phyloP scores from a whole-genome alignment of 768 basidiomycete species.

The Termitomyces heimii region DNA sequence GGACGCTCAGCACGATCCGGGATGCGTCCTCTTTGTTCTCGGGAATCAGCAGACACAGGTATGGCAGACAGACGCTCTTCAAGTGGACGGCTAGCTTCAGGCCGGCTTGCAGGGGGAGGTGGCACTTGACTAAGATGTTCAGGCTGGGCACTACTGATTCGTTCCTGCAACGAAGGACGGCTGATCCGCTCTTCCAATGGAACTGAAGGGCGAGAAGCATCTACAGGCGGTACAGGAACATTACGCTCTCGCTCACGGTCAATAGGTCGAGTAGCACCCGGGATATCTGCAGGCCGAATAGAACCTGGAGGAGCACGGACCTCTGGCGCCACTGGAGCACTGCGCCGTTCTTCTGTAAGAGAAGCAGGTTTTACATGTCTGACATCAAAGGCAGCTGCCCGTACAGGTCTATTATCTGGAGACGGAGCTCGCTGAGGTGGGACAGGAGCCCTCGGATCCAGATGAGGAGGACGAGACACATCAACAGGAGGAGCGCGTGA shows the following conservation, averaged over 20 bases:
- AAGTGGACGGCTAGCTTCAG: conserved; percentile 20
- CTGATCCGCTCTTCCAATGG: conserved; percentile 35
- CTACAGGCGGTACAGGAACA: conserved; percentile 7
- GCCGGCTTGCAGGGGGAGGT: conserved; percentile 8
- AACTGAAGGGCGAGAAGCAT: conserved; percentile 14
- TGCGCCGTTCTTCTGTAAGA: conserved; percentile 22
- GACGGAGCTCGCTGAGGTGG: conserved; percentile 16
- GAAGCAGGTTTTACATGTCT: conserved; percentile 23
- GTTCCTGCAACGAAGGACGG: conserved; percentile 29
- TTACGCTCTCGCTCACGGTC: conserved; percentile 8
- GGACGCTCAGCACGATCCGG: conserved; percentile 9
- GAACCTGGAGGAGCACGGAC: conserved; percentile 9
- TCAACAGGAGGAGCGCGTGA: conserved; percentile 22
- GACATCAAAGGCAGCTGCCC: conserved; percentile 22
- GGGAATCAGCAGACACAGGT: conserved; percentile 15
- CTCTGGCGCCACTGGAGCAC: conserved; percentile 2
- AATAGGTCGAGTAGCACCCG: conserved; percentile 14
- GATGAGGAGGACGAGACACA: conserved; percentile 17
- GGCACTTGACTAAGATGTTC: conserved; percentile 1
- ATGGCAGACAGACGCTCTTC: conserved; percentile 36
- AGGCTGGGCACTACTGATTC: conserved; percentile 24
- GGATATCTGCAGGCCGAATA: conserved; percentile 14
- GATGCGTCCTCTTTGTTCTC: conserved; percentile 16
- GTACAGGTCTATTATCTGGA: conserved; percentile 18
- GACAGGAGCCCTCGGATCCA: conserved; percentile 21